phyloP scores from a whole-genome alignment of 2,329 filamentous ascomycete genomes.

The Hypoxylon rubiginosum region DNA sequence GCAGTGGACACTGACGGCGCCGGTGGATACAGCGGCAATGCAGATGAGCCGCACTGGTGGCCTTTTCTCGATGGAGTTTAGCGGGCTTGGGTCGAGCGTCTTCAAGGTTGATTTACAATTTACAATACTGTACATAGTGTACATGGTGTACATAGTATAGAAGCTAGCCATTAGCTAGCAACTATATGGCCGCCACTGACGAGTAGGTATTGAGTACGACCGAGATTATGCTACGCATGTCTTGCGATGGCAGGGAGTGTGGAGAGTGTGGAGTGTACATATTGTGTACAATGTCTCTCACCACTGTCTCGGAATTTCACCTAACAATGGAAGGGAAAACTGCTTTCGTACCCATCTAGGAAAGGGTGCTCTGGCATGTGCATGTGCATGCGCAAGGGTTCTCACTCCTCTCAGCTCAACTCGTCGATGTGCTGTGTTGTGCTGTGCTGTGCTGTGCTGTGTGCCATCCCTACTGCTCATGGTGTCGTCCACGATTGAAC shows the following conservation, averaged over 20 bases:
- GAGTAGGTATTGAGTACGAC: conserved; percentile 31
- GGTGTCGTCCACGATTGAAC: conserved; percentile 1
- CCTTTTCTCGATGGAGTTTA: conserved; percentile 32
- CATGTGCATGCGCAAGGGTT: conserved; percentile 21
- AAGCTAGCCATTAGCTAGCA: conserved; percentile 7
- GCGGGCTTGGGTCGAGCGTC: conserved; percentile 10
- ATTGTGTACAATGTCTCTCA: conserved; percentile 37
- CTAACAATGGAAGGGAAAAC: conserved; percentile 2
- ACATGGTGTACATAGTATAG: not conserved
- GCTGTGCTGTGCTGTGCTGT: not conserved
- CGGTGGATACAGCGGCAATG: conserved; percentile 16
- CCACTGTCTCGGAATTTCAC: conserved; percentile 38
- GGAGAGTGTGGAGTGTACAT: conserved; percentile 4
- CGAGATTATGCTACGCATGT: conserved; percentile 32
- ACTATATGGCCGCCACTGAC: conserved; percentile 30
- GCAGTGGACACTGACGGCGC: not conserved
- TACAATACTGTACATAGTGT: not conserved
- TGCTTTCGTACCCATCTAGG: not conserved
- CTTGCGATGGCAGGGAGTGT: conserved; percentile 25
- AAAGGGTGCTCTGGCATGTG: conserved; percentile 32
- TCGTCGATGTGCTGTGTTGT: not conserved
- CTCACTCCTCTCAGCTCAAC: not conserved
- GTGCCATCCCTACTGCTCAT: conserved; percentile 16
- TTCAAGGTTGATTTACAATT: conserved; percentile 3
- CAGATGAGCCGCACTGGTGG: conserved; percentile 35